Base-by-base conservation (phyloP, 129 eudicot genomes). In the Artemisia tridentata region DNA sequence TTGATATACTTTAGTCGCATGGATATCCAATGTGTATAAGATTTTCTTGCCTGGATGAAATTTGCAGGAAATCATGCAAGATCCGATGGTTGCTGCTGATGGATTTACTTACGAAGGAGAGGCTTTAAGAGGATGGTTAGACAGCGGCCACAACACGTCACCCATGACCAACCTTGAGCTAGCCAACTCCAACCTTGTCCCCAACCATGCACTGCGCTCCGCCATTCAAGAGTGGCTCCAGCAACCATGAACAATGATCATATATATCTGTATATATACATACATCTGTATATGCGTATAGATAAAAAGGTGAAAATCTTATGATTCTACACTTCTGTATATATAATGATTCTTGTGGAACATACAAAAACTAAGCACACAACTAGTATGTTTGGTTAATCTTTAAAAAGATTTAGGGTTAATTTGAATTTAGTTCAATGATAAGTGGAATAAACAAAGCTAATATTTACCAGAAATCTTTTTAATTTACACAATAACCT, bases 171-270 rank as follows among this genome's bases (percentile, higher is more conserved):
- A 91, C 63, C 75, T 70, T 69, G 78, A 82, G 74, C 90, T 91
- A 43, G 63, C 82, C 65, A 76, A 86, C 80, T n/a, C 19, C 61
- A 69, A 80, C 43, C 80, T 88, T 18, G 68, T 88, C 19, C 92
- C 88, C 7, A 91, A 91, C 71, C 97, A 57, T 6, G 90, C 96
- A 1, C 90, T 91, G 6, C 85, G 92, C 5, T 91, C 96, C 63
- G 90, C 97, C 31, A 91, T 91, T 54, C 96, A 88, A 69, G 97
- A 91, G 73, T 88, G 96, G 93, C 88, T 82, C 63, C 88, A 85
- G 20, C 86, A 83, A 43, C 74, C 68, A 2, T 75, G 51, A 65
- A 63, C 49, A 11, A 8, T 38, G 15, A 7, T 7, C 18, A 38
- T 31, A 16, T n/a, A n/a, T n/a, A n/a, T n/a, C n/a, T n/a, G n/a